These are phyloP conservation scores for Dendrocalamus sinicus DNA, from an alignment of 176 grass and related monocot species.

Conservation along the genomic window DNA sequence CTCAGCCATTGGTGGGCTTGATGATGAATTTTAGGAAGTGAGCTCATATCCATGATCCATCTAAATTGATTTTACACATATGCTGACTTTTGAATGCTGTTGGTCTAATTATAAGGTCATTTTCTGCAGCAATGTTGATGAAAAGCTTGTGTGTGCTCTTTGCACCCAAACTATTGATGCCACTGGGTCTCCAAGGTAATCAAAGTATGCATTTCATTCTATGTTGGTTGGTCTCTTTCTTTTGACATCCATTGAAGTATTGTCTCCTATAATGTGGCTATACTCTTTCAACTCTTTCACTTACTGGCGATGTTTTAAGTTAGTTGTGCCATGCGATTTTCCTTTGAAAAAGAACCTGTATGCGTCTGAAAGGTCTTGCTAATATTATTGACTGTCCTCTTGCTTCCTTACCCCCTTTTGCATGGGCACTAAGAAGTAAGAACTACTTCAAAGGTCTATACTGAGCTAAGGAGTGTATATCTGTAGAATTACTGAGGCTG, in stretches of 20 bases:
- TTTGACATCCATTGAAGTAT: slow-evolving; percentile 36
- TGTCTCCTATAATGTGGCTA: slow-evolving; percentile 29
- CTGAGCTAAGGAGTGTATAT: slow-evolving; percentile 25
- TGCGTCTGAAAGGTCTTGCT: background rate
- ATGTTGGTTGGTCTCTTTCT: slow-evolving; percentile 21
- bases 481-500: background rate
- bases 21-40: slow-evolving; percentile 97
- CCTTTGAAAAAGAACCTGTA: background rate
- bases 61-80: slow-evolving; percentile 31
- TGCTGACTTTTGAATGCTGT: slow-evolving; percentile 28
- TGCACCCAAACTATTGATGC: slow-evolving; percentile 48
- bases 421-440: background rate
- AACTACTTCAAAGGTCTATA: slow-evolving; percentile 12
- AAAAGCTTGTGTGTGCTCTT: slow-evolving; percentile 93
- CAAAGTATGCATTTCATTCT: slow-evolving; percentile 24
- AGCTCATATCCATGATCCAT: slow-evolving; percentile 55
- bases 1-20: slow-evolving; percentile 92
- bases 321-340: background rate
- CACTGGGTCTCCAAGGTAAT: slow-evolving; percentile 61
- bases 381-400: slow-evolving; percentile 1
- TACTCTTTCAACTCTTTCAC: slow-evolving; percentile 1
- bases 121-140: slow-evolving; percentile 80
- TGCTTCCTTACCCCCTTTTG: slow-evolving; percentile 18
- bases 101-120: slow-evolving; percentile 43
- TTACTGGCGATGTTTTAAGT: slow-evolving; percentile 34